Conservation (phyloP, 176 grass and related monocot genomes). For the Poa annua region DNA sequence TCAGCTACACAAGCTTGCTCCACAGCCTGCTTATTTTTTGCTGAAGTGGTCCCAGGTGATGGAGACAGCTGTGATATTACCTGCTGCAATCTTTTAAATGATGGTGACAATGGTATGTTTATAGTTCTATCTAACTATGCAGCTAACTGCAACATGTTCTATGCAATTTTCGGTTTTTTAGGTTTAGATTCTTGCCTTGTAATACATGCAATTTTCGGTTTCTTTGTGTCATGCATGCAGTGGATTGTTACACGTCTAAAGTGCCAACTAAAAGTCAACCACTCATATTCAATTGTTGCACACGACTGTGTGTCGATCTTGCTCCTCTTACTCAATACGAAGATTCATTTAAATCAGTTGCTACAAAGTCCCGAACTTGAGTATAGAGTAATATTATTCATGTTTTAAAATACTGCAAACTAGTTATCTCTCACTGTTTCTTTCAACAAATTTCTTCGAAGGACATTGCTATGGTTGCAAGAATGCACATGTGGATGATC, state of each 20-base stretch:
- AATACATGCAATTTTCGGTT: too few relatives aligned
- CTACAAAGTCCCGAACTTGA: not conserved
- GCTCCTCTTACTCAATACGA: not conserved
- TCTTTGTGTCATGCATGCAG: too few relatives aligned
- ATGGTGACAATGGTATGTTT: not conserved
- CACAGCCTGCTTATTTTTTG: not conserved
- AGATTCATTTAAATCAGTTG: not conserved
- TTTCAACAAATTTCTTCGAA: not conserved
- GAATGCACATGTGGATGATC: not conserved
- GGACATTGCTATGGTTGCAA: slow-evolving; percentile 9
- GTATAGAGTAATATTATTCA: not conserved
- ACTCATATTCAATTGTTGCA: too few relatives aligned
- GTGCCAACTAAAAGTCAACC: too few relatives aligned
- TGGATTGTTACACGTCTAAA: too few relatives aligned
- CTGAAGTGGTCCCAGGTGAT: not conserved
- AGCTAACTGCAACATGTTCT: not conserved
- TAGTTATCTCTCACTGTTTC: not conserved
- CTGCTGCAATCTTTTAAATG: not conserved
- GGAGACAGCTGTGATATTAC: not conserved
- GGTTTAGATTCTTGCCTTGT: too few relatives aligned
- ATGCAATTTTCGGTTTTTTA: not conserved
- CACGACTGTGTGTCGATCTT: too few relatives aligned
- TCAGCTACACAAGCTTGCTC: not conserved
- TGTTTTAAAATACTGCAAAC: not conserved
- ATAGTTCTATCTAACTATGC: not conserved